Base-by-base conservation (phyloP, 306 rosid species). In the Sesbania bispinosa region DNA sequence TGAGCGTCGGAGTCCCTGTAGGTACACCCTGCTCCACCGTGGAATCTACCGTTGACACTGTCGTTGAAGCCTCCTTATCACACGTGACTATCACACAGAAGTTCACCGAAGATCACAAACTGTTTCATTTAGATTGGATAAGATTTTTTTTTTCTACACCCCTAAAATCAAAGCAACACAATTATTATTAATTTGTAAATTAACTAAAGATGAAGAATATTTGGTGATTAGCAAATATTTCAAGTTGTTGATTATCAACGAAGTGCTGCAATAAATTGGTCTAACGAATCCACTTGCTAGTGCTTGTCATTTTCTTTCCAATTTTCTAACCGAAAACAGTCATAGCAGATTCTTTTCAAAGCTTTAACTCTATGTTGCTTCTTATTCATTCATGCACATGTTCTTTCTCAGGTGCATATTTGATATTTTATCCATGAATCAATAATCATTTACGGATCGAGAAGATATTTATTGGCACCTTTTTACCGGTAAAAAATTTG, bases 251-350 rank as follows among this genome's bases (percentile, higher is more conserved):
- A 30, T 59, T 62, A 19, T 41, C 60, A 30, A 77, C 21, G 21
- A 69, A 60, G 39, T 10, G 23, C 11, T 5, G 8, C 10, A 64
- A 71, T 55, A 7, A 21, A 16, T 45, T n/a, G 67, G 69, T 58
- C 3, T 1, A 50, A 46, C n/a, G 55, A 78, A 64, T 63, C 62
- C 21, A 65, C 43, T 71, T 29, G 14, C 9, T 6, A 33, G 82
- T 64, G 67, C 51, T 27, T 26, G 74, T 57, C 57, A 33, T 54
- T 63, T 77, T 62, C 77, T 10, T 9, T 10, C 11, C 26, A 1
- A 16, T 43, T 23, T 30, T 43, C 38, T 16, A 38, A 68, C 24
- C 10, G 2, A 58, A 4, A 5, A 64, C 30, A 21, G 27, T 51
- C 29, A 14, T 1, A 6, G 2, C 20, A 30, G 50, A 43, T 13